Percentiles rank a stretch among this genome's conserved stretches.
Evolutionary conservation across 2,329 filamentous ascomycete genomes (phyloP).

Genomic region (Emmonsiellopsis sp.): DNA sequence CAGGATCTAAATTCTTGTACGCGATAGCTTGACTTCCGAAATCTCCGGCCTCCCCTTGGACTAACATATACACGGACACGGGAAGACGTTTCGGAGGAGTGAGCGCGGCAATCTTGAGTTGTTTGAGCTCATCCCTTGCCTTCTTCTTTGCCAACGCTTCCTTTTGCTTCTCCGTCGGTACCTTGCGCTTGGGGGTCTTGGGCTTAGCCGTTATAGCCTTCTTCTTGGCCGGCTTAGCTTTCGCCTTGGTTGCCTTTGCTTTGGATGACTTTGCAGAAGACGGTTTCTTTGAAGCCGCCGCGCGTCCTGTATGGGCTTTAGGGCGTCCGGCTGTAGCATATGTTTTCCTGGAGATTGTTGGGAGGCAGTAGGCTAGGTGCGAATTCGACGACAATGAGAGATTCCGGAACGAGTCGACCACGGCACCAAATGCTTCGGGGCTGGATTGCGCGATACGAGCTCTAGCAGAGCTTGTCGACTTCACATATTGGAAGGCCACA

Average conservation of each 20-base stretch:
- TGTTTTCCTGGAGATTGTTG: conserved; percentile 15
- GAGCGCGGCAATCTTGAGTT: conserved; percentile 26
- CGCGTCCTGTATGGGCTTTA: conserved; percentile 9
- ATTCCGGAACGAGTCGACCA: neutral
- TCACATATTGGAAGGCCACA: conserved; percentile 15
- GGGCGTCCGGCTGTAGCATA: conserved; percentile 22
- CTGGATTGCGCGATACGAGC: neutral
- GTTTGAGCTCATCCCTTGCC: conserved; percentile 20
- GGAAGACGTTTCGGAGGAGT: conserved; percentile 28
- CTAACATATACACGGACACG: conserved; percentile 15
- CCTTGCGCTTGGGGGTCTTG: conserved; percentile 19
- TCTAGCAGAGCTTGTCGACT: neutral
- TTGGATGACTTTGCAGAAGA: conserved; percentile 10
- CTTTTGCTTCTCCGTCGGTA: conserved; percentile 22
- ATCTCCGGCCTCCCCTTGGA: conserved; percentile 12
- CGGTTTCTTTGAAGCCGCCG: conserved; percentile 11
- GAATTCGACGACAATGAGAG: neutral
- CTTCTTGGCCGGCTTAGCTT: conserved; percentile 19
- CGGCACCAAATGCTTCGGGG: neutral
- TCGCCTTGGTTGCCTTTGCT: conserved; percentile 14
- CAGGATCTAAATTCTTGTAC: conserved; percentile 23
- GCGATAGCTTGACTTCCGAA: conserved; percentile 13
- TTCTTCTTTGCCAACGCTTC: conserved; percentile 18
- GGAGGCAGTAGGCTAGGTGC: conserved; percentile 10
- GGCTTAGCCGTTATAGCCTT: conserved; percentile 10